Evolutionary conservation across 2,329 filamentous ascomycete genomes (phyloP).

Genomic region (Venturia aucupariae): DNA sequence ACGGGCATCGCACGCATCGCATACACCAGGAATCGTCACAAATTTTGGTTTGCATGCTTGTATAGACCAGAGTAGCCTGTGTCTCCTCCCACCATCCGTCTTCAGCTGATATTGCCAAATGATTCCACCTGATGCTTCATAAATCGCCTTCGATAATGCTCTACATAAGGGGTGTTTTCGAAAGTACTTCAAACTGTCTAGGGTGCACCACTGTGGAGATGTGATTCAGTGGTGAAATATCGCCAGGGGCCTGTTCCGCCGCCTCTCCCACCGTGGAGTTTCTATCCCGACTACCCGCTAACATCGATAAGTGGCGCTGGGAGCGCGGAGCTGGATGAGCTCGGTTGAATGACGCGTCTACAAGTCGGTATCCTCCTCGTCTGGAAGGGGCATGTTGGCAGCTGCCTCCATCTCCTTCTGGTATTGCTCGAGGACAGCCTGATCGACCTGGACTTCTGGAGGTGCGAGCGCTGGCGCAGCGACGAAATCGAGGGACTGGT

Average conservation of each 20-base stretch:
- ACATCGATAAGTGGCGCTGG: constrained; percentile 3
- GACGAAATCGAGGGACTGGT: constrained; percentile 85
- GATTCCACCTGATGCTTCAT: constrained; percentile 1
- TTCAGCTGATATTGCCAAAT: neutral
- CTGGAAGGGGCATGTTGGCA: constrained; percentile 75
- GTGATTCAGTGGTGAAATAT: neutral
- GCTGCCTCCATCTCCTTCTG: constrained; percentile 81
- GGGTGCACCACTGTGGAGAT: neutral
- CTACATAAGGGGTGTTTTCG: constrained; percentile 8
- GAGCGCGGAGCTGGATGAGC: constrained; percentile 5
- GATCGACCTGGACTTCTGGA: constrained; percentile 83
- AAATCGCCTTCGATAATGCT: constrained; percentile 5
- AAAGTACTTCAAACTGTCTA: constrained; percentile 9
- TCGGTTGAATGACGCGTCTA: constrained; percentile 21
- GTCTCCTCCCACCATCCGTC: neutral
- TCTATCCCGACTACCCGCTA: constrained; percentile 2
- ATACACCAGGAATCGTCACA: neutral
- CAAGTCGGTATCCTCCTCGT: constrained; percentile 74
- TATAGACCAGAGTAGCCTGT: neutral
- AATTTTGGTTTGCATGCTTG: neutral
- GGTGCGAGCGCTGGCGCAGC: constrained; percentile 90
- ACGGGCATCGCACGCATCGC: neutral
- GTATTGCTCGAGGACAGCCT: constrained; percentile 71
- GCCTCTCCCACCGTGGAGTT: neutral
- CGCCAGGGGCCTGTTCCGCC: neutral